phyloP scores from a whole-genome alignment of 441 rosid species.

The Brassica balearica region DNA sequence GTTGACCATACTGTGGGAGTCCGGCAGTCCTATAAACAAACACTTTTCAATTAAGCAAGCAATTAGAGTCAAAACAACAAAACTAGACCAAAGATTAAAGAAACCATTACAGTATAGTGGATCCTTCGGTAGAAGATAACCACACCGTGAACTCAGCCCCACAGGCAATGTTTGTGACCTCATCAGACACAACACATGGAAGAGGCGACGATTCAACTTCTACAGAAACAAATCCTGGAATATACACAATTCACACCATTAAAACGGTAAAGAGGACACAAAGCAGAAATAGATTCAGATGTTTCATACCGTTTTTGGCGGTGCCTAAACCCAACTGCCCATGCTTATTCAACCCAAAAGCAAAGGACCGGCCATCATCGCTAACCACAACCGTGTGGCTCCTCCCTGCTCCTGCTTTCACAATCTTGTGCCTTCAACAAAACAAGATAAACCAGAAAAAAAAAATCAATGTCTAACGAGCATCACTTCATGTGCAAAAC shows the following conservation, averaged over 20 bases:
- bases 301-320: conserved; percentile 64
- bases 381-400: conserved; percentile 86
- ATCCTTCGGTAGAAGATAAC: conserved; percentile 89
- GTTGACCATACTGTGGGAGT: conserved; percentile 82
- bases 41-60: conserved; percentile 37
- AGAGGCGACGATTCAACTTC: conserved; percentile 81
- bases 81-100: conserved; percentile 41
- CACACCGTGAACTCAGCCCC: conserved; percentile 96
- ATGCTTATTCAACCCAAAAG: conserved; percentile 97
- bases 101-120: conserved; percentile 84
- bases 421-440: conserved; percentile 71
- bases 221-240: conserved; percentile 46
- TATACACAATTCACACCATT: not conserved
- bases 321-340: conserved; percentile 96
- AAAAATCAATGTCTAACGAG: no score
- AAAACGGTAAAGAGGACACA: not conserved
- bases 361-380: conserved; percentile 76
- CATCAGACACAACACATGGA: conserved; percentile 71
- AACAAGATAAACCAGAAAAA: no score
- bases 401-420: conserved; percentile 80
- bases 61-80: not conserved
- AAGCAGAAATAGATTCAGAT: not conserved
- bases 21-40: conserved; percentile 81
- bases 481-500: no score
- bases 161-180: conserved; percentile 73